Base-by-base conservation (phyloP, 345 rosid genomes). In the Conringia planisiliqua region DNA sequence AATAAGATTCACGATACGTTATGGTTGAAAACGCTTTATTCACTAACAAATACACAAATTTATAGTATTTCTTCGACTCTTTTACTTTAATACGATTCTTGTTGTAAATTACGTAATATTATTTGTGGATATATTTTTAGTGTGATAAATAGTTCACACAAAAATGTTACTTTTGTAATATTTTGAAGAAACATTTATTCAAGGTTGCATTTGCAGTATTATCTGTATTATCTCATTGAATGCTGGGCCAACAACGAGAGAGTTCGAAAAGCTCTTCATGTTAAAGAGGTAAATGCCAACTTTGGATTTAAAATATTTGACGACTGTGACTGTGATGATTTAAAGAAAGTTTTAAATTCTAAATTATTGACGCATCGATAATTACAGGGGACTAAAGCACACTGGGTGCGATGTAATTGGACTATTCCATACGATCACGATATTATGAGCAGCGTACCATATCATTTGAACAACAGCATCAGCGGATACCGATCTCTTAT, bases 181-280 rank as follows among this genome's bases (percentile, higher is more conserved):
- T 13, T 48, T 48, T 48, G 54, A 48, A 48, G 54, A 48, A 48
- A 18, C 5, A 2, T 3, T 18, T 3, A 8, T 26, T 18, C 54
- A 48, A 18, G 54, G 10, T 48, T 48, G 54, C 7, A 6, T 50
- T 24, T 13, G 79, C 73, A 75, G 79, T 67, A 36, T 29, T 75
- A 67, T 68, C 3, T 42, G 10, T 75, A 57, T 46, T 26, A 6
- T 47, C 18, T 75, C 33, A 48, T 69, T 13, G 66, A 57, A 56
- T 30, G 12, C 1, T 76, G 74, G 74, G 79, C 70, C n/a, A 76
- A 76, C 11, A 35, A 69, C 44, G 57, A 68, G 33, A 69, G 44
- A 13, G 79, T 76, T 29, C 79, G 70, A 0, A 36, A 60, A 69
- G 79, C 73, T 36, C 73, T 75, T 75, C 73, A 75, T 36, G 73